phyloP scores from a whole-genome alignment of 768 basidiomycete genomes.

The Boletus speciosus region DNA sequence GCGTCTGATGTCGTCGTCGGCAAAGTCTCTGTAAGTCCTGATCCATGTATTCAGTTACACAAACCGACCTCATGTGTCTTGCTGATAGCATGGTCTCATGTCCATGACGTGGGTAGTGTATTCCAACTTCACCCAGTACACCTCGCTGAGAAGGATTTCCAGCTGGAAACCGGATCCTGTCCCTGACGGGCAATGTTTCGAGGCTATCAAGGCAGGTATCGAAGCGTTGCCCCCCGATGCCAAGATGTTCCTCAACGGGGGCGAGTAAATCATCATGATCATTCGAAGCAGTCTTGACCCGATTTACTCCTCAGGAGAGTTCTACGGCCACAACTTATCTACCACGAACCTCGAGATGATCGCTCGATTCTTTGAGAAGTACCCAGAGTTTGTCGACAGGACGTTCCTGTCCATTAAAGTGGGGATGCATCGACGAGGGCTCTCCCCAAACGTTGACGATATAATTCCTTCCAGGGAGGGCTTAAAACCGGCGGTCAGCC shows the following conservation, averaged over 20 bases:
- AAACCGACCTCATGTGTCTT: not conserved
- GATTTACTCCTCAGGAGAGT: constrained; percentile 41
- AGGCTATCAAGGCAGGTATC: constrained; percentile 53
- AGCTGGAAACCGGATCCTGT: constrained; percentile 44
- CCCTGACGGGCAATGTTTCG: constrained; percentile 59
- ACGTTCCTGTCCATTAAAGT: constrained; percentile 37
- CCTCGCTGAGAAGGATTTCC: not conserved
- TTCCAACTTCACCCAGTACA: not conserved
- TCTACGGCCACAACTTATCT: constrained; percentile 47
- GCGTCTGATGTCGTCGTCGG: constrained; percentile 36
- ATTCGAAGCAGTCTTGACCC: not conserved
- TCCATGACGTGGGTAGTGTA: constrained; percentile 45
- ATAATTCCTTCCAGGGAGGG: constrained; percentile 7
- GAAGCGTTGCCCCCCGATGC: constrained; percentile 39
- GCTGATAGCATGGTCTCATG: constrained; percentile 49
- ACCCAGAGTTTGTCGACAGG: constrained; percentile 34
- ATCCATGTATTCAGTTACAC: not conserved
- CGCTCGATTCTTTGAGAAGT: constrained; percentile 45
- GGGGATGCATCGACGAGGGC: not conserved
- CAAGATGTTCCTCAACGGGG: constrained; percentile 52
- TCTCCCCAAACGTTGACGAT: not conserved
- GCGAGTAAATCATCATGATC: constrained; percentile 21
- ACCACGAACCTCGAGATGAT: constrained; percentile 50
- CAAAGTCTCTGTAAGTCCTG: constrained; percentile 35
- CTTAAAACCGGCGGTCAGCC: not conserved